Conservation (phyloP, 2,329 filamentous ascomycete species). For the Aureobasidium zeae region DNA sequence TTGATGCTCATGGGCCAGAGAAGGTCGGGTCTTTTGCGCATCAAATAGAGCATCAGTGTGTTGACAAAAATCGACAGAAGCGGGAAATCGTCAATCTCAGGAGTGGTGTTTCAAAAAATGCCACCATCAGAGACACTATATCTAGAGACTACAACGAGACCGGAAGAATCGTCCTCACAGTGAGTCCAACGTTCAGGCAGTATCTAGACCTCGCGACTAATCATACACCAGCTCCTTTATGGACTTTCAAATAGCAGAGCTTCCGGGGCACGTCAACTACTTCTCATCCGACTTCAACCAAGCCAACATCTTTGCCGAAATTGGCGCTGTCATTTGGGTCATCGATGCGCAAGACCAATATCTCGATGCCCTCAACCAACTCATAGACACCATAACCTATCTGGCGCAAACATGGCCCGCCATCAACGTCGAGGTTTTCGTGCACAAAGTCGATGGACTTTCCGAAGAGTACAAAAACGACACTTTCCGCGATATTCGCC, state of each 20-base stretch:
- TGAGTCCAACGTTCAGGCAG: constrained; percentile 39
- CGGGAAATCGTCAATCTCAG: constrained; percentile 96
- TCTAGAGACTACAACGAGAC: constrained; percentile 85
- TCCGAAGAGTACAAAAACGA: constrained; percentile 95
- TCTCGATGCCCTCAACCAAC: constrained; percentile 74
- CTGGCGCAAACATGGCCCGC: constrained; percentile 81
- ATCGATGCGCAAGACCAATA: constrained; percentile 99
- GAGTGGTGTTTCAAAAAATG: constrained; percentile 98
- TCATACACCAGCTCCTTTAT: constrained; percentile 71
- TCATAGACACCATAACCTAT: constrained; percentile 82
- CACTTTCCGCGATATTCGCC: constrained; percentile 91
- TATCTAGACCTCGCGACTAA: constrained; percentile 4
- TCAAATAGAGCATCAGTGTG: constrained; percentile 15
- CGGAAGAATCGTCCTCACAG: constrained; percentile 94
- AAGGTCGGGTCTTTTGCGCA: constrained; percentile 49
- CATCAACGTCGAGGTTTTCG: constrained; percentile 97
- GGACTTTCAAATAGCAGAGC: constrained; percentile 98
- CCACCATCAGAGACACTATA: constrained; percentile 93
- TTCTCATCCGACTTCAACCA: constrained; percentile 83
- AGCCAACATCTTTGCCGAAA: constrained; percentile 86
- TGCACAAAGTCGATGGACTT: constrained; percentile 97
- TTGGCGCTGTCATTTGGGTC: constrained; percentile 94
- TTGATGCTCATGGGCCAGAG: constrained; percentile 90
- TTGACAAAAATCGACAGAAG: constrained; percentile 50
- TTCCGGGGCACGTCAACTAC: constrained; percentile 90